These are phyloP conservation scores for Lasiodiplodia gonubiensis DNA, from an alignment of 2,329 filamentous ascomycete species.

Conservation along the genomic window DNA sequence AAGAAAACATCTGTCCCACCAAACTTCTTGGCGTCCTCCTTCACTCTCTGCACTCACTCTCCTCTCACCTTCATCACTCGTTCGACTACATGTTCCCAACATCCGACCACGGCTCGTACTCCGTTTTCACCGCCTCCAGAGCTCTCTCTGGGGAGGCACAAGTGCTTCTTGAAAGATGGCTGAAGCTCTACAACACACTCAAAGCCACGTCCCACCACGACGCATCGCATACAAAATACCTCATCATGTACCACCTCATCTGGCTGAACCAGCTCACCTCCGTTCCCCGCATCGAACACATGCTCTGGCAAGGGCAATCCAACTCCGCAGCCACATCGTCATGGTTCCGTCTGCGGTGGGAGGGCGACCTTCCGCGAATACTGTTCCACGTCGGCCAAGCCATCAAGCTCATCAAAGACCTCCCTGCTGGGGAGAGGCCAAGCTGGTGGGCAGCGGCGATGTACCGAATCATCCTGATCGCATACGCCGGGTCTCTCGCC, in stretches of 20 bases:
- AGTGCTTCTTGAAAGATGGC: neutral
- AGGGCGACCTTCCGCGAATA: neutral
- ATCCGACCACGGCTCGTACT: neutral
- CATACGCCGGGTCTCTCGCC: neutral
- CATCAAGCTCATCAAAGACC: neutral
- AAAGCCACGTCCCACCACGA: neutral
- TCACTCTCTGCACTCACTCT: neutral
- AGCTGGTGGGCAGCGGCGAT: neutral
- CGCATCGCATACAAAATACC: neutral
- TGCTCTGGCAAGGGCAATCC: neutral
- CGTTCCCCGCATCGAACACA: neutral
- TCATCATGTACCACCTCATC: neutral
- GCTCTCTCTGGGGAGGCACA: neutral
- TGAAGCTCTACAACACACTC: neutral
- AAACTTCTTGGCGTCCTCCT: neutral
- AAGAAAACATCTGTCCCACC: neutral
- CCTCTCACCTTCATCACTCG: neutral
- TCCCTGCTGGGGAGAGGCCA: neutral
- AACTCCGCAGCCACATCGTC: neutral
- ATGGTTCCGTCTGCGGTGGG: neutral
- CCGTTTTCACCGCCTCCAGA: neutral
- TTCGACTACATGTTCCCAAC: conserved; percentile 1
- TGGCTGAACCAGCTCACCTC: neutral
- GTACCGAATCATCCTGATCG: neutral
- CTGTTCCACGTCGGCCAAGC: neutral